Conservation (phyloP, 176 grass and related monocot genomes). For the Stipa capillata region DNA sequence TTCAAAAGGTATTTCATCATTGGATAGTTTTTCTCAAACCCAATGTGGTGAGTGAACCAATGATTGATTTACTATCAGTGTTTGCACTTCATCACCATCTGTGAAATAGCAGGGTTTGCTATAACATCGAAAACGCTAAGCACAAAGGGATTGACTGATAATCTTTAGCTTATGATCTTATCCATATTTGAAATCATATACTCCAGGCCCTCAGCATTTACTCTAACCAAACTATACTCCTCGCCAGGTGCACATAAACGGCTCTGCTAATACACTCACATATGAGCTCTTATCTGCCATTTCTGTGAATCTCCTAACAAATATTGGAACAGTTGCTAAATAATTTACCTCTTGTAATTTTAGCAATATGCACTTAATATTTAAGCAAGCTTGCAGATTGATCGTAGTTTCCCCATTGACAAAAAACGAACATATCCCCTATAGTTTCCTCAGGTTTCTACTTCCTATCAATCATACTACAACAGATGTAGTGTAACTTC, state of each 20-base stretch:
- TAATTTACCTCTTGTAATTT: background rate
- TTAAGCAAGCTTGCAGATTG: background rate
- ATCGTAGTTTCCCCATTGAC: background rate
- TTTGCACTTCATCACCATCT: background rate
- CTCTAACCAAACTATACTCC: background rate
- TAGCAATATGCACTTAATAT: background rate
- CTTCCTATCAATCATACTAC: background rate
- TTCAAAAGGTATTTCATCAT: background rate
- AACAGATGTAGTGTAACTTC: background rate
- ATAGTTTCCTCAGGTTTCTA: background rate
- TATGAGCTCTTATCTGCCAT: background rate
- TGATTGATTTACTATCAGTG: background rate
- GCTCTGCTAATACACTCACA: background rate
- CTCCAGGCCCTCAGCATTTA: background rate
- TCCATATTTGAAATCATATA: background rate
- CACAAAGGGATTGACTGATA: background rate
- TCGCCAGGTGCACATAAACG: background rate
- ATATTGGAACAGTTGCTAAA: background rate
- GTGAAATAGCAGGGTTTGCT: background rate
- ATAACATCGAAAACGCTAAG: background rate
- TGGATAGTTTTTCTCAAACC: background rate
- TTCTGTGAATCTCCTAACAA: background rate
- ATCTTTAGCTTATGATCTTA: background rate
- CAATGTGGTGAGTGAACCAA: background rate
- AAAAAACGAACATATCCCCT: background rate